A percentile compares a stretch with the other conserved stretches of the same genome.
phyloP scores from a whole-genome alignment of 2,329 filamentous ascomycete species.

The Phyllosticta paracitricarpa region DNA sequence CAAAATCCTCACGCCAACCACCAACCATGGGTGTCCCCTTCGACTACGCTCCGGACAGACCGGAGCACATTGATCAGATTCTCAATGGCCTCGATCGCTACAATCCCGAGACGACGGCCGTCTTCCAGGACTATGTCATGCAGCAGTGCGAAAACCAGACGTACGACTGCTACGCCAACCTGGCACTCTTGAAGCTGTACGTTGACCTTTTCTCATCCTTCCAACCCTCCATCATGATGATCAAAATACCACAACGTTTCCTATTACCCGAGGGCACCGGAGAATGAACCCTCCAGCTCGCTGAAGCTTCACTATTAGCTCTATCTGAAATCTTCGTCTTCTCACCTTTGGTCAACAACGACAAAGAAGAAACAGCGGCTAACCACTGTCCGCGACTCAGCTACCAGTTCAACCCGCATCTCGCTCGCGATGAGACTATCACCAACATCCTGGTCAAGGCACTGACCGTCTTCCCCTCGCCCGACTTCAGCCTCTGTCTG shows the following conservation, averaged over 20 bases:
- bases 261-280: constrained; percentile 82
- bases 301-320: constrained; percentile 67
- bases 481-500: constrained; percentile 89
- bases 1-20: not conserved
- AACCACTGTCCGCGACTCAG: constrained; percentile 37
- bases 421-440: constrained; percentile 90
- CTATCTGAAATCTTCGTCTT: constrained; percentile 51
- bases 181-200: constrained; percentile 94
- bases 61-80: constrained; percentile 83
- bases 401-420: constrained; percentile 99
- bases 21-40: constrained; percentile 44
- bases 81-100: constrained; percentile 97
- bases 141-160: constrained; percentile 93
- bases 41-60: constrained; percentile 86
- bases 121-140: constrained; percentile 89
- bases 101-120: constrained; percentile 89
- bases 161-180: constrained; percentile 92
- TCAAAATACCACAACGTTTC: constrained; percentile 80
- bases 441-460: constrained; percentile 99
- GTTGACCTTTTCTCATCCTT: constrained; percentile 31
- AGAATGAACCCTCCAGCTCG: constrained; percentile 46
- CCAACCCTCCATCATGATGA: constrained; percentile 43
- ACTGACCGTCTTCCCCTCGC: constrained; percentile 90
- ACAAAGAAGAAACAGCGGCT: not conserved
- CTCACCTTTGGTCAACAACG: not conserved